phyloP scores from a whole-genome alignment of 768 basidiomycete genomes.

The Paxillus involutus region DNA sequence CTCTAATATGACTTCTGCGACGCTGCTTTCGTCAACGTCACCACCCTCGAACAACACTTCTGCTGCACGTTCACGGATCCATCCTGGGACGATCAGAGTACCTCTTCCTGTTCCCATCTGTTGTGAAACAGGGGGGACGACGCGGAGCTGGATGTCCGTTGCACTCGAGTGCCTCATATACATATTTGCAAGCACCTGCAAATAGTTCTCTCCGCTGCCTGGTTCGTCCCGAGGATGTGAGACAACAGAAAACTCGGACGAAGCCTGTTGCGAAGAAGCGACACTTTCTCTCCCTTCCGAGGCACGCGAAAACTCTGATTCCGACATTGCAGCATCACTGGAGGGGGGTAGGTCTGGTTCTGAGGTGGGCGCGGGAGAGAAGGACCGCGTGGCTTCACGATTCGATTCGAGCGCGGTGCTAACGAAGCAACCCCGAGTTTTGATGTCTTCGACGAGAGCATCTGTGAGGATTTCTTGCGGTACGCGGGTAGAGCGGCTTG shows the following conservation, averaged over 20 bases:
- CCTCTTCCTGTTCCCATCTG: slow-evolving; percentile 73
- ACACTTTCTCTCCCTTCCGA: slow-evolving; percentile 50
- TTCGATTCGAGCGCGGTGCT: slow-evolving; percentile 52
- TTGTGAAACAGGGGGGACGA: slow-evolving; percentile 64
- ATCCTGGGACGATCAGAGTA: slow-evolving; percentile 86
- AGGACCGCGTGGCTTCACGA: slow-evolving; percentile 32
- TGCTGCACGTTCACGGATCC: slow-evolving; percentile 89
- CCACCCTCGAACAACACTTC: slow-evolving; percentile 91
- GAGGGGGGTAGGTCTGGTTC: slow-evolving; percentile 42
- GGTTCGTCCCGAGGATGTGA: slow-evolving; percentile 39
- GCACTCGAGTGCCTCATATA: slow-evolving; percentile 79
- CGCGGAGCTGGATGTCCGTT: slow-evolving; percentile 68
- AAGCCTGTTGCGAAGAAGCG: slow-evolving; percentile 47
- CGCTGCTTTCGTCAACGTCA: slow-evolving; percentile 82
- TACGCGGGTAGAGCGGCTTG: slow-evolving; percentile 64
- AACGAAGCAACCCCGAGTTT: slow-evolving; percentile 89
- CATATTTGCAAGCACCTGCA: slow-evolving; percentile 67
- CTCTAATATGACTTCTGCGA: slow-evolving; percentile 81
- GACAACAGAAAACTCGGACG: slow-evolving; percentile 54
- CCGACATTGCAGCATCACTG: slow-evolving; percentile 63
- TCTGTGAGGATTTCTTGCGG: slow-evolving; percentile 82
- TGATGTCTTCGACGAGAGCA: slow-evolving; percentile 82
- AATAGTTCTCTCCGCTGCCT: slow-evolving; percentile 21
- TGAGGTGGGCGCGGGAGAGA: slow-evolving; percentile 29
- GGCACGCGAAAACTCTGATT: slow-evolving; percentile 62